Base-by-base conservation (phyloP, 495 filamentous ascomycete species). In the Penicillium egyptiacum region DNA sequence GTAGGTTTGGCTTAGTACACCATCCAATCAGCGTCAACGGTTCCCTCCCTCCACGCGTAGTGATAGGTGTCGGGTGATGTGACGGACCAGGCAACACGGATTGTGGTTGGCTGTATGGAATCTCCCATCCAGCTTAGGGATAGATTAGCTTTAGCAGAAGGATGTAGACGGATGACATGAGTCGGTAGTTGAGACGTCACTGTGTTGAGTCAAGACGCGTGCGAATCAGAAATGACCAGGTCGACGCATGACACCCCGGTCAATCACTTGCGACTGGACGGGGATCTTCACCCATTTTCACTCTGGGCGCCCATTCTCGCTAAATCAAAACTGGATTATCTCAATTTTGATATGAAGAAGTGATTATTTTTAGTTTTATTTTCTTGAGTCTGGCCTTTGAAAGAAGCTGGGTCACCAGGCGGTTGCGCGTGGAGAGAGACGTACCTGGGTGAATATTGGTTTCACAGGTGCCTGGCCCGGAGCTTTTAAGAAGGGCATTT, bases 21-120 rank as follows among this genome's bases (percentile, higher is more conserved):
- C 30, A 51, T 41, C 66, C 66, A 68, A 50, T 60, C 43, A 66
- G 30, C 25, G 16, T 25, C 5, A 25, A 20, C 9, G 55, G 46
- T 26, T 58, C 16, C 17, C n/a, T 65, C 59, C 44, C 50, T 66
- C 55, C 56, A 50, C 44, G 53, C 37, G 42, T 52, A 47, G 16
- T 66, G 60, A 68, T 68, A 63, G 62, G 57, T 60, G 63, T 68
- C 63, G 63, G 63, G 60, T 68, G 66, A 68, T 51, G 51, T 33
- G 26, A 10, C 2, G 11, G 35, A 25, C 23, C 47, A 28, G 44
- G 53, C 43, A 39, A 47, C 16, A 31, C 25, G 26, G 16, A 41
- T 56, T 12, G 30, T 64, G 57, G 50, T 42, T 61, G 60, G 60
- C 42, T 43, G 47, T 20, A 20, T 35, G 16, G 30, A 46, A 53